A percentile compares a stretch with the other conserved stretches of the same genome.
Evolutionary conservation across 1,284 basidiomycete genomes (phyloP).

Genomic region (Boletellus dicymbophilus): DNA sequence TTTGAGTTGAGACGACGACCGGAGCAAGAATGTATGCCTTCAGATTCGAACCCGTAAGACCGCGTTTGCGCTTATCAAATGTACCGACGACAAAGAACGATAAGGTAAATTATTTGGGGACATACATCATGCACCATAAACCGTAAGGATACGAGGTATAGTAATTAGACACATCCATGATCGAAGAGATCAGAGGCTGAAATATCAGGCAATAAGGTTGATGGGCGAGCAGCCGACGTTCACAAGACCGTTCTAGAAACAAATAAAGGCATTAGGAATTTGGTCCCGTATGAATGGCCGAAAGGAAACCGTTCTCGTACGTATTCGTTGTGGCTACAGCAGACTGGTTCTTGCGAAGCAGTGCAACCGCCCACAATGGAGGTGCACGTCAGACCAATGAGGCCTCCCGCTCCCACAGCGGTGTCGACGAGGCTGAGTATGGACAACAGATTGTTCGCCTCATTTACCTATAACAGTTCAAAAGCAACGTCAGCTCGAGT

Average conservation of each 20-base stretch:
- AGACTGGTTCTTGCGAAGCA: conserved; percentile 10
- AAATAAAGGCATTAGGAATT: background rate
- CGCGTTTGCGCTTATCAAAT: no score
- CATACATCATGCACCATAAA: no score
- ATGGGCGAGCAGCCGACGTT: conserved; percentile 15
- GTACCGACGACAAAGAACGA: no score
- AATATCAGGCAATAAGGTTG: conserved; percentile 4
- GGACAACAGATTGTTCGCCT: background rate
- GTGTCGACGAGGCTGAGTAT: background rate
- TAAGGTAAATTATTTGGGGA: no score
- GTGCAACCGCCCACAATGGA: background rate
- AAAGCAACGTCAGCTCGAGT: no score
- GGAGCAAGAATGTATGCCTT: no score
- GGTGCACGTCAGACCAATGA: conserved; percentile 14
- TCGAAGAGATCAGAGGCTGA: no score
- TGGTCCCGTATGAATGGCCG: background rate
- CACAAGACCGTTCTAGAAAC: conserved; percentile 13
- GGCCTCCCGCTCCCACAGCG: background rate
- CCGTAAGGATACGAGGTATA: no score
- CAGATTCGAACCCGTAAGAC: no score
- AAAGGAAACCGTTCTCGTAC: conserved; percentile 1
- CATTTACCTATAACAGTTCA: background rate
- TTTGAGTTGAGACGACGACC: no score
- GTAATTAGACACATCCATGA: no score
- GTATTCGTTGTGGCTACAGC: conserved; percentile 13